Evolutionary conservation across 2,329 filamentous ascomycete species (phyloP).

Genomic region (Grosmannia huntii): DNA sequence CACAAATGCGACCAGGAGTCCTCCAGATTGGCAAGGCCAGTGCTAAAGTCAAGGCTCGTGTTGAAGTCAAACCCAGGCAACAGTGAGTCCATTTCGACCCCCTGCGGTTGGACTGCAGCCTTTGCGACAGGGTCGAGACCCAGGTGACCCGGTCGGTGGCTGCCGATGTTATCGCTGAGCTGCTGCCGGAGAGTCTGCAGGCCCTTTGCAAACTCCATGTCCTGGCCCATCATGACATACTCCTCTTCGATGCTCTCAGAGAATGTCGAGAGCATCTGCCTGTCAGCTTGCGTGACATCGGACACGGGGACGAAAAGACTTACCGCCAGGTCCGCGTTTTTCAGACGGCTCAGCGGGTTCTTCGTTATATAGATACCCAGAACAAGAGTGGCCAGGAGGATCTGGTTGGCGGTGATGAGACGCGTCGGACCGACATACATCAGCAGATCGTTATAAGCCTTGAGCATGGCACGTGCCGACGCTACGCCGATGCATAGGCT

Average conservation of each 20-base stretch:
- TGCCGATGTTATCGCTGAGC: neutral
- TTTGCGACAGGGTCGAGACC: neutral
- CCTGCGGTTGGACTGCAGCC: neutral
- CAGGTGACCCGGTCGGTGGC: neutral
- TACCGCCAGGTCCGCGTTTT: neutral
- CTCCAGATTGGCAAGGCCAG: slow-evolving; percentile 1
- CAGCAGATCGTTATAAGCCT: slow-evolving; percentile 2
- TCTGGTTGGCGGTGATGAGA: slow-evolving; percentile 4
- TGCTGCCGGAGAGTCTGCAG: slow-evolving; percentile 1
- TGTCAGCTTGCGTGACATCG: neutral
- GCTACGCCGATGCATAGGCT: slow-evolving; percentile 8
- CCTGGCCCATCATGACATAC: neutral
- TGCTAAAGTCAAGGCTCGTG: neutral
- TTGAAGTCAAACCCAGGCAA: neutral
- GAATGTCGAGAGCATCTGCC: slow-evolving; percentile 4
- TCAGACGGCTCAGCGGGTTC: slow-evolving; percentile 4
- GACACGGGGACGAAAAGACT: neutral
- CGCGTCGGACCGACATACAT: slow-evolving; percentile 3
- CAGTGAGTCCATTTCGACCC: neutral
- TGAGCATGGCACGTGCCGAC: slow-evolving; percentile 1
- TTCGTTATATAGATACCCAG: slow-evolving; percentile 7
- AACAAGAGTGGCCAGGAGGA: slow-evolving; percentile 4
- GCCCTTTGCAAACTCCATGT: neutral
- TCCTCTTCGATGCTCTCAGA: slow-evolving; percentile 1
- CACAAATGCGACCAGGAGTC: slow-evolving; percentile 7